These are phyloP conservation scores for Incumbomyces delicatus DNA, from an alignment of 2,329 filamentous ascomycete genomes.

Conservation along the genomic window DNA sequence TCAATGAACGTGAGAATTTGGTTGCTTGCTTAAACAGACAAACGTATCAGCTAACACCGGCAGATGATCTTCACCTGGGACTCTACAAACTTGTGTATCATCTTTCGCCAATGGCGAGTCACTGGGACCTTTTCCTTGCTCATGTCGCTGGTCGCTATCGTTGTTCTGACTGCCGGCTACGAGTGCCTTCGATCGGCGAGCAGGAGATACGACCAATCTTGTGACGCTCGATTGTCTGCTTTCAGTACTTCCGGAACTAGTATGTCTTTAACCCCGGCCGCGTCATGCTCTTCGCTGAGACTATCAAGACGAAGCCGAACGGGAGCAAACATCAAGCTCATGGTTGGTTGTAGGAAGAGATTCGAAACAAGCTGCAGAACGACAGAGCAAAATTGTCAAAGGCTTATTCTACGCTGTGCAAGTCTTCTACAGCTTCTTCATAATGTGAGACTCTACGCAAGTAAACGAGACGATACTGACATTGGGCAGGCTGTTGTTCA, in stretches of 20 bases:
- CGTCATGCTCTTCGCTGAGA: conserved; percentile 14
- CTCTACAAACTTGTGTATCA: conserved; percentile 85
- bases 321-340: conserved; percentile 50
- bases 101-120: conserved; percentile 88
- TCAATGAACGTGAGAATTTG: conserved; percentile 72
- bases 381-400: conserved; percentile 67
- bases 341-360: conserved; percentile 64
- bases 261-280: conserved; percentile 12
- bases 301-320: conserved; percentile 15
- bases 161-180: conserved; percentile 81
- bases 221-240: conserved; percentile 32
- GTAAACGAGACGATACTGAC: neutral
- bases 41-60: conserved; percentile 5
- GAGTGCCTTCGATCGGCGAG: conserved; percentile 73
- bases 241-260: conserved; percentile 16
- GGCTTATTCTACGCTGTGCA: conserved; percentile 78
- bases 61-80: conserved; percentile 99
- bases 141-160: conserved; percentile 71
- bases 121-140: conserved; percentile 63
- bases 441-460: conserved; percentile 62
- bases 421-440: conserved; percentile 98
- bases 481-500: conserved; percentile 73
- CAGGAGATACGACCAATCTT: conserved; percentile 60
- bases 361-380: conserved; percentile 50
- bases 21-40: neutral